Conservation (phyloP, 257 asterid species). For the Voacanga thouarsii region DNA sequence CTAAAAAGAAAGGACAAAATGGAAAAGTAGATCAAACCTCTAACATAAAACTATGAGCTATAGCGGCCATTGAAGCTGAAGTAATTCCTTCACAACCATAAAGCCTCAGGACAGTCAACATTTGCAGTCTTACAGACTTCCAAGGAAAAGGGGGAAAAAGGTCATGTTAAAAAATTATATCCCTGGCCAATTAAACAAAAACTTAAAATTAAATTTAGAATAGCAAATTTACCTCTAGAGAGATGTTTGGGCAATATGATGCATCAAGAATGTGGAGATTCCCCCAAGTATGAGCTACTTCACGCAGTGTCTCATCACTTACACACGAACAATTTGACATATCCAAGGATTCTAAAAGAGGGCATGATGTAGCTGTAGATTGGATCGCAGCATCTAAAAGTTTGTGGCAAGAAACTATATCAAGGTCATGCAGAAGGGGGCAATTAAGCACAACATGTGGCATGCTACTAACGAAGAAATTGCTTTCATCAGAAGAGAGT, state of each 20-base stretch:
- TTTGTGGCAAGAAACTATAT: constrained; percentile 97
- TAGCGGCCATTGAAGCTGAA: constrained; percentile 89
- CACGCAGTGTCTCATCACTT: constrained; percentile 88
- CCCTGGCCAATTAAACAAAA: background rate
- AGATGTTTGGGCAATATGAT: constrained; percentile 93
- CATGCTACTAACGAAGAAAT: constrained; percentile 85
- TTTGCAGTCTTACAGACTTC: constrained; percentile 76
- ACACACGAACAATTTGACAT: constrained; percentile 94
- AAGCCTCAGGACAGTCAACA: constrained; percentile 92
- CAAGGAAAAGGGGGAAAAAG: constrained; percentile 16
- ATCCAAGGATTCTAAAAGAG: constrained; percentile 86
- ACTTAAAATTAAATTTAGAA: background rate
- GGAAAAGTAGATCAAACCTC: constrained; percentile 57
- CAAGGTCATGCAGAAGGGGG: constrained; percentile 84
- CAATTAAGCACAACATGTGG: constrained; percentile 85
- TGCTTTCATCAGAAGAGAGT: constrained; percentile 66
- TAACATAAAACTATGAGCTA: constrained; percentile 53
- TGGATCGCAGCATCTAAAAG: constrained; percentile 97
- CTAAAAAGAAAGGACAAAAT: background rate
- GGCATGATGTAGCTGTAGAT: constrained; percentile 86
- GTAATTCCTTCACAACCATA: constrained; percentile 98
- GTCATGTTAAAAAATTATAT: constrained; percentile 29
- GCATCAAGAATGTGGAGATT: constrained; percentile 86
- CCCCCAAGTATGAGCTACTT: constrained; percentile 58
- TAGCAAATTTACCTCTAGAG: constrained; percentile 61